phyloP scores from a whole-genome alignment of 768 basidiomycete genomes.

The Exidia glandulosa region DNA sequence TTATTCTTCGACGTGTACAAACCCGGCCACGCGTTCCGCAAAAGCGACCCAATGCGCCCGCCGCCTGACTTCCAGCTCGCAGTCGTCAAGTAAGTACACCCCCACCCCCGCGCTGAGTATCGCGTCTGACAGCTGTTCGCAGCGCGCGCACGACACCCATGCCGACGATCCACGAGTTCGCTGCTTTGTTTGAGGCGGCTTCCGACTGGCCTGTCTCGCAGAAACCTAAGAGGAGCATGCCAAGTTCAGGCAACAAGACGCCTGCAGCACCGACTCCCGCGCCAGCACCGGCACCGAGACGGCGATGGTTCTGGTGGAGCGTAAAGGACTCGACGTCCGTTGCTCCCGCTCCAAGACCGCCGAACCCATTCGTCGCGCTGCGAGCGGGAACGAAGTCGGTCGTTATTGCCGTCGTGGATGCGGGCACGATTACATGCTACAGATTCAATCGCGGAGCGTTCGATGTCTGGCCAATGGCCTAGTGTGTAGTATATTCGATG shows the following conservation, averaged over 20 bases:
- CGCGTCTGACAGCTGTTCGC: not conserved
- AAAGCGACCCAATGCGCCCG: slow-evolving; percentile 46
- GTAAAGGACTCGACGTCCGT: slow-evolving; percentile 17
- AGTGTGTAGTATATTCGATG: too few relatives aligned
- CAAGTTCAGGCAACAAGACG: too few relatives aligned
- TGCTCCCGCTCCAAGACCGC: slow-evolving; percentile 21
- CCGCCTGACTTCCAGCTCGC: slow-evolving; percentile 80
- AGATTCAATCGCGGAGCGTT: slow-evolving; percentile 80
- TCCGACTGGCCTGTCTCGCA: not conserved
- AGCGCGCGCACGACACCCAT: slow-evolving; percentile 78
- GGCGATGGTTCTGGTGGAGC: slow-evolving; percentile 15
- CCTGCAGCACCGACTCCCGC: not conserved
- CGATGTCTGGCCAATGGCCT: slow-evolving; percentile 67
- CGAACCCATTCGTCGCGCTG: slow-evolving; percentile 69
- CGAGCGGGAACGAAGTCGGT: slow-evolving; percentile 77
- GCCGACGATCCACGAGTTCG: slow-evolving; percentile 71
- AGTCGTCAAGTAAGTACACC: slow-evolving; percentile 61
- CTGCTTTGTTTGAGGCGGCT: slow-evolving; percentile 42
- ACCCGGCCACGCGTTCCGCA: slow-evolving; percentile 75
- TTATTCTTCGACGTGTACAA: slow-evolving; percentile 90
- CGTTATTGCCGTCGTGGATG: slow-evolving; percentile 80
- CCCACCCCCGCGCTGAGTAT: not conserved
- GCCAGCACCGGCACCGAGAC: not conserved
- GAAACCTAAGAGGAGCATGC: not conserved
- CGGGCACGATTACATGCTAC: slow-evolving; percentile 80